Base-by-base conservation (phyloP, 805 yeast species). In the Wickerhamomyces bisporus region DNA sequence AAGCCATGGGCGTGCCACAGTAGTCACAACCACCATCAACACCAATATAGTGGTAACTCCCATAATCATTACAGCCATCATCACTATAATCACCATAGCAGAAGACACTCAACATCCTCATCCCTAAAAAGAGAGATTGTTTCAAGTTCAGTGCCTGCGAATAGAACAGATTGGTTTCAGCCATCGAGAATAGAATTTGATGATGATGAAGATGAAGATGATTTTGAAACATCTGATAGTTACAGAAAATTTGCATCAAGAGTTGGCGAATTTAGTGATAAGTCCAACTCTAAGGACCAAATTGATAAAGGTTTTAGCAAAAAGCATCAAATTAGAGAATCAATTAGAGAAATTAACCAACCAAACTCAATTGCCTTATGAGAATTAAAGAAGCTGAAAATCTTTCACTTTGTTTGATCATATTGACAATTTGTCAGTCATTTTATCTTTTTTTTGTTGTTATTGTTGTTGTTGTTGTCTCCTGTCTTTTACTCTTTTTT, bases 61-160 rank as follows among this genome's bases (percentile, higher is more conserved):
- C 10, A 26, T 12, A n/a, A 36, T 11, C 28, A 16, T 17, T 23
- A 19, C 32, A 34, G 26, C 34, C 37, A 30, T 34, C 41, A 18
- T 13, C 26, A 30, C 6, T 12, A n/a, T 12, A 10, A 19, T 23
- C 18, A 13, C 11, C 39, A 43, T 32, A 38, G 37, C 2, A 39
- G 57, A 50, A 43, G 53, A 41, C 40, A 40, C 36, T 45, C 48
- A 26, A 34, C 38, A 18, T 43, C 40, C 11, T 31, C 35, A 10
- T 20, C 28, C 19, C 10, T 19, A 7, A 42, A 41, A 34, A 40
- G 37, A 17, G 55, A 49, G n/a, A 21, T 35, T 21, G 37, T 45
- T 1, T 62, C 69, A 0, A 50, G 55, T 5, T 66, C 71, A 6
- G 69, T 61, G 8, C 70, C 71, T 5, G 51, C 58, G 6, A 47